A percentile compares a stretch with the other conserved stretches of the same genome.
Conservation (phyloP, 2,329 filamentous ascomycete genomes). For the Biscogniauxia sp. region DNA sequence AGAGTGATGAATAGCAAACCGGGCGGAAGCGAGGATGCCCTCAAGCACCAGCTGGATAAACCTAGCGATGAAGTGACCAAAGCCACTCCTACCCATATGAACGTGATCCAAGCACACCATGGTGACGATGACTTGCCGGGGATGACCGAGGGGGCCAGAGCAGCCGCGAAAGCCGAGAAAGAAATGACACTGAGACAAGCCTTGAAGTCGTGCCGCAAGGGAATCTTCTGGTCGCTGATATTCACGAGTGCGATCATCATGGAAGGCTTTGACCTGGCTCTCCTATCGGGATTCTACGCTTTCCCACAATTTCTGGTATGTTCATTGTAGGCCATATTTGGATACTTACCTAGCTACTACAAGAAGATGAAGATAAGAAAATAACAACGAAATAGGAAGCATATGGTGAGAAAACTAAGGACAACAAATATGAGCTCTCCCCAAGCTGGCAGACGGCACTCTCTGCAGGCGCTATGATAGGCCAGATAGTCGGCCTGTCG, state of each 20-base stretch:
- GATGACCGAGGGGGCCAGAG: slow-evolving; percentile 3
- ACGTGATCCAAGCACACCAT: neutral
- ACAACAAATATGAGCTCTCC: slow-evolving; percentile 35
- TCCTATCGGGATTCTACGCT: slow-evolving; percentile 22
- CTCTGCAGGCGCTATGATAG: slow-evolving; percentile 37
- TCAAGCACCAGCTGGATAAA: no score
- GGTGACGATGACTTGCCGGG: neutral
- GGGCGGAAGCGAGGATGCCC: neutral
- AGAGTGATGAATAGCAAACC: neutral
- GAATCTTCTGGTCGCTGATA: slow-evolving; percentile 23
- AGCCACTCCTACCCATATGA: neutral
- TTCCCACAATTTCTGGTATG: slow-evolving; percentile 11
- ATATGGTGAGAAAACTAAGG: slow-evolving; percentile 24
- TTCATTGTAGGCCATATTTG: neutral
- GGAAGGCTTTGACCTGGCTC: slow-evolving; percentile 33
- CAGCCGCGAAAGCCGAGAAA: slow-evolving; percentile 10
- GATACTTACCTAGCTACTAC: neutral
- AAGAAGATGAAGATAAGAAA: no score
- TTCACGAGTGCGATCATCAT: slow-evolving; percentile 24
- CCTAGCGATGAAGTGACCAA: neutral
- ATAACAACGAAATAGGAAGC: slow-evolving; percentile 6
- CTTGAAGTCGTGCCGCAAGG: slow-evolving; percentile 11
- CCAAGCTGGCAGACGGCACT: slow-evolving; percentile 44
- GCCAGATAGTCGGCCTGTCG: slow-evolving; percentile 41
- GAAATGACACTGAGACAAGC: slow-evolving; percentile 8